Percentiles rank a stretch among this genome's conserved stretches.
Conservation (phyloP, 108 stramenopile species). For the Pseudonitzschia delicatissima region DNA sequence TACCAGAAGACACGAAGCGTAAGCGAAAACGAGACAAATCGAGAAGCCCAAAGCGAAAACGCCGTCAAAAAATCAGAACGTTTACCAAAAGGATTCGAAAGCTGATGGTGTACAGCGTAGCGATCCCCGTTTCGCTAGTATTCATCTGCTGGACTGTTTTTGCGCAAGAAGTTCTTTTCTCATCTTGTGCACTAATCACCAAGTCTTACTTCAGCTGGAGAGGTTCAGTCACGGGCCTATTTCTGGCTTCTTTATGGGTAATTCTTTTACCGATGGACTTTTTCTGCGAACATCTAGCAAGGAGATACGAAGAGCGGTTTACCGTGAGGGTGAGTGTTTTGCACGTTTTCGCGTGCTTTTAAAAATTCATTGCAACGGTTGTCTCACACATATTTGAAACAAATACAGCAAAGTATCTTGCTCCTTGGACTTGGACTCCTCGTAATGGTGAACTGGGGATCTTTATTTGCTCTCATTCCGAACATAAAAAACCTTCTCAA, state of each 20-base stretch:
- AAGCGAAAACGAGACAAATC: not conserved
- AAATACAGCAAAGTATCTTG: constrained; percentile 36
- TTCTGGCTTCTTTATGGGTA: constrained; percentile 45
- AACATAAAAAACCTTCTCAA: constrained; percentile 32
- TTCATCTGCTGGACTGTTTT: constrained; percentile 58
- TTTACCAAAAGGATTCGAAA: constrained; percentile 38
- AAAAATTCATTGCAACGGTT: not conserved
- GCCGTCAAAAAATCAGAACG: constrained; percentile 18
- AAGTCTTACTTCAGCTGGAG: constrained; percentile 71
- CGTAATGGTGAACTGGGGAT: constrained; percentile 56
- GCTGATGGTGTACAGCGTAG: constrained; percentile 38
- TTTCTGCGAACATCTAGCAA: constrained; percentile 55
- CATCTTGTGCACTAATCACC: constrained; percentile 65
- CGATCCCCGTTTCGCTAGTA: constrained; percentile 62
- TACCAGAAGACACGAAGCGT: not conserved
- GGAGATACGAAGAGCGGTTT: constrained; percentile 63
- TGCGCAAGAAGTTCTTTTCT: constrained; percentile 63
- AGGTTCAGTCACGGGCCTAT: constrained; percentile 50
- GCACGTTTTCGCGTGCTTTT: not conserved
- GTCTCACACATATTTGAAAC: not conserved
- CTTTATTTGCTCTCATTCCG: constrained; percentile 31
- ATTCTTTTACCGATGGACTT: constrained; percentile 58
- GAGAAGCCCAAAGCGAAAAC: not conserved
- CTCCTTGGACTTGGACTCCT: constrained; percentile 45
- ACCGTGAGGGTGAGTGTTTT: constrained; percentile 52